These are phyloP conservation scores for Entonaema liquescens DNA, from an alignment of 495 filamentous ascomycete species.

Conservation along the genomic window DNA sequence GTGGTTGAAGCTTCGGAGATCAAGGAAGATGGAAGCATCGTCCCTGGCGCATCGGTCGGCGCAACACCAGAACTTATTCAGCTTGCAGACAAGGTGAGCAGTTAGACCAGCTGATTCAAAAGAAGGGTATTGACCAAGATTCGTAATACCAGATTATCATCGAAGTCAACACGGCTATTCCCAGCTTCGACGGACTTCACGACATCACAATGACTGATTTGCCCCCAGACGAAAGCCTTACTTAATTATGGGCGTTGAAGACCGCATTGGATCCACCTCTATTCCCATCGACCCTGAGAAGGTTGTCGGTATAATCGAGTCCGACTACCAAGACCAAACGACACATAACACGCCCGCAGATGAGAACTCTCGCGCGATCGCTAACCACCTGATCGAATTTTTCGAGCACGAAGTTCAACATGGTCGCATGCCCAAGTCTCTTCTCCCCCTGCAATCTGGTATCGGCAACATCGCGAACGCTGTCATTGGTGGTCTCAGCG, in stretches of 20 bases:
- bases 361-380: conserved; percentile 74
- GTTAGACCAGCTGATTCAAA: neutral
- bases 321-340: conserved; percentile 84
- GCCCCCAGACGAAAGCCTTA: conserved; percentile 86
- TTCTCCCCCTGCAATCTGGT: conserved; percentile 86
- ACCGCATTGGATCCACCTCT: conserved; percentile 82
- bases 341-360: conserved; percentile 80
- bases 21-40: conserved; percentile 91
- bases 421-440: conserved; percentile 78
- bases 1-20: conserved; percentile 90
- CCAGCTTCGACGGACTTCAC: conserved; percentile 88
- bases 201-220: conserved; percentile 89
- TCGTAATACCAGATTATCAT: conserved; percentile 72
- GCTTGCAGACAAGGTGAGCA: conserved; percentile 78
- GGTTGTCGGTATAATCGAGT: conserved; percentile 87
- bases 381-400: conserved; percentile 85
- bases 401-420: conserved; percentile 79
- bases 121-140: neutral
- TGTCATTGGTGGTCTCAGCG: conserved; percentile 83
- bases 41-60: conserved; percentile 87
- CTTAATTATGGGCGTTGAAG: conserved; percentile 78
- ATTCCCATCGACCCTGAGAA: conserved; percentile 91
- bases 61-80: conserved; percentile 87
- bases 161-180: conserved; percentile 88
- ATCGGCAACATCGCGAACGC: conserved; percentile 97